Evolutionary conservation across 129 eudicot genomes (phyloP).

Genomic region (Helianthus tuberosus): DNA sequence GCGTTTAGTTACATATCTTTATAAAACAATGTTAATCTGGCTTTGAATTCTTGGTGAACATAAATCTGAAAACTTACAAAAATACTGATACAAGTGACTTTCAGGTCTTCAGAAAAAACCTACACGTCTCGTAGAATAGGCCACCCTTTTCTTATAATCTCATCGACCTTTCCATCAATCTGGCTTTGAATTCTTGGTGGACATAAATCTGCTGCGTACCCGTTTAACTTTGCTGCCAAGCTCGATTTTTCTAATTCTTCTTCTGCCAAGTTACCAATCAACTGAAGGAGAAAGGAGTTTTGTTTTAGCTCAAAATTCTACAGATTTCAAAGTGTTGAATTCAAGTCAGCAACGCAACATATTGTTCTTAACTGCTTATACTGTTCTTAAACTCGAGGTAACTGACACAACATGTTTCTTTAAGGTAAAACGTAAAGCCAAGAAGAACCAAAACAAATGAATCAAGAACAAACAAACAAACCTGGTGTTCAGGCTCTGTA

Average conservation of each 20-base stretch:
- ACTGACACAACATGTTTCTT: neutral
- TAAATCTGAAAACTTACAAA: no score
- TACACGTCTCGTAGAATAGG: conserved; percentile 77
- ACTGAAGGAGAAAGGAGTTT: conserved; percentile 78
- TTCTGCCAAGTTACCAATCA: conserved; percentile 84
- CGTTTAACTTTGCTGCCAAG: conserved; percentile 77
- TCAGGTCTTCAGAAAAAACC: conserved; percentile 7
- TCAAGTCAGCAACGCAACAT: neutral
- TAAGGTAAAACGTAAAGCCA: conserved; percentile 1
- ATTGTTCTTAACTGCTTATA: neutral
- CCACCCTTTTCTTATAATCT: conserved; percentile 83
- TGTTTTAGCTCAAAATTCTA: conserved; percentile 97
- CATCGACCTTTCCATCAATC: conserved; percentile 73
- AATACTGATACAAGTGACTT: conserved; percentile 8
- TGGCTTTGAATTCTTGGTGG: conserved; percentile 68
- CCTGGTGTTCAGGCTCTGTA: conserved; percentile 98
- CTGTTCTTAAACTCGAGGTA: conserved; percentile 3
- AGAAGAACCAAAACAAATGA: neutral
- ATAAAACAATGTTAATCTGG: no score
- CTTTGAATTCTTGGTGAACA: no score
- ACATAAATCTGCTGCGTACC: conserved; percentile 94
- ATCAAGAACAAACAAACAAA: conserved; percentile 26
- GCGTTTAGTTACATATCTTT: no score
- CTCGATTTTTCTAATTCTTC: conserved; percentile 86
- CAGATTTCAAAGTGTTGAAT: conserved; percentile 6